Percentiles rank a stretch among this genome's conserved stretches.
Evolutionary conservation across 75 land plant genomes (phyloP).

Genomic region (Cunninghamia lanceolata): DNA sequence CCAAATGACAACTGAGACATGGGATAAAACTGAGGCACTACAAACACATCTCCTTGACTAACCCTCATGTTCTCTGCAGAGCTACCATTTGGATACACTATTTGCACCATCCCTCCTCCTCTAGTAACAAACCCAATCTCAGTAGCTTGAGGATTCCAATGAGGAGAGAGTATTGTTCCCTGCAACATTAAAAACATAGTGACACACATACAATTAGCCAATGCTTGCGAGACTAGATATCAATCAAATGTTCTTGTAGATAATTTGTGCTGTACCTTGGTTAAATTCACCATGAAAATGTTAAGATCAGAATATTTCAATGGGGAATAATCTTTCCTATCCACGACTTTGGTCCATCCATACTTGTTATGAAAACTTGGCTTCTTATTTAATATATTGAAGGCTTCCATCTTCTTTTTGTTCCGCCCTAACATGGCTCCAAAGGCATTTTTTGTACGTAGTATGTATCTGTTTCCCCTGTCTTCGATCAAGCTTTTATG

Average conservation of each 20-base stretch:
- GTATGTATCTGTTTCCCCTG: constrained; percentile 9
- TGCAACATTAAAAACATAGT: neutral
- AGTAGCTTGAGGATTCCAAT: constrained; percentile 76
- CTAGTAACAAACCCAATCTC: constrained; percentile 57
- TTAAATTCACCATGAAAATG: constrained; percentile 70
- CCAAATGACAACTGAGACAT: constrained; percentile 73
- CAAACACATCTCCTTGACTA: constrained; percentile 63
- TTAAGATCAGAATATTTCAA: constrained; percentile 43
- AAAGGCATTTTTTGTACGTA: constrained; percentile 1
- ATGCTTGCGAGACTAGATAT: neutral
- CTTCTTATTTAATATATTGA: constrained; percentile 45
- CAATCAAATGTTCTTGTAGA: neutral
- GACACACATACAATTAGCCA: neutral
- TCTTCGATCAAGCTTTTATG: constrained; percentile 13
- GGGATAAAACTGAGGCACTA: constrained; percentile 59
- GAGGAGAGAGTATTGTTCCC: constrained; percentile 79
- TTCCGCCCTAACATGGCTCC: constrained; percentile 17
- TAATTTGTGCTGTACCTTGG: constrained; percentile 27
- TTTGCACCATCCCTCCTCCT: constrained; percentile 60
- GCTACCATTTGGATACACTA: constrained; percentile 40
- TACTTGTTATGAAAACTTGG: constrained; percentile 62
- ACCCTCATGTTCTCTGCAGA: constrained; percentile 23
- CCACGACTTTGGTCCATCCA: constrained; percentile 59
- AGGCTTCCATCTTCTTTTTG: constrained; percentile 23
- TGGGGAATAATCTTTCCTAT: constrained; percentile 23